These are phyloP conservation scores for Ambrosia hybrid DNA, from an alignment of 140 eudicot species.

Conservation along the genomic window DNA sequence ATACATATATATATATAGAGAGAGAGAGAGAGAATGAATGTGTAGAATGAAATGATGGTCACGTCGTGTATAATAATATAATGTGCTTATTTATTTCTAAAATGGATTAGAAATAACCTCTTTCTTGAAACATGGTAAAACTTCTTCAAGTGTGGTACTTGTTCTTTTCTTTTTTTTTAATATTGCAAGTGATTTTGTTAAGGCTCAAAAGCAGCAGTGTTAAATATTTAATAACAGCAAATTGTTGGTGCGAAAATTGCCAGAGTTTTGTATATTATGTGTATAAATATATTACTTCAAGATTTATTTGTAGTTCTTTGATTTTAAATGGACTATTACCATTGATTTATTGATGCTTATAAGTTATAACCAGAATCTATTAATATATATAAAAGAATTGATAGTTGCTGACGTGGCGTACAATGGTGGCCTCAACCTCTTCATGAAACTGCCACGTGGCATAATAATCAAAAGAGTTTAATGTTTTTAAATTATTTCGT, in stretches of 20 bases:
- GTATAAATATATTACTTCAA: no score
- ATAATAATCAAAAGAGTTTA: no score
- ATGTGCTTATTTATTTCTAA: not conserved
- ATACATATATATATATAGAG: not conserved
- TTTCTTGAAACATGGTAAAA: constrained; percentile 13
- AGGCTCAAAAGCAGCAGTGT: not conserved
- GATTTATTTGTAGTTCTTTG: not conserved
- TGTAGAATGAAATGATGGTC: constrained; percentile 53
- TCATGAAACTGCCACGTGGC: no score
- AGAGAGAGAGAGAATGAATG: not conserved
- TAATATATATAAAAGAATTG: no score
- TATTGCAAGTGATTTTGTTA: not conserved
- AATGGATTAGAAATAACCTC: not conserved
- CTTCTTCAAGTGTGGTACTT: constrained; percentile 20
- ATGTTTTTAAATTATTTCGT: no score
- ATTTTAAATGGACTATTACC: not conserved
- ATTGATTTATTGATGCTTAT: not conserved
- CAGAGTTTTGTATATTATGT: not conserved
- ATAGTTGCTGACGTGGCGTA: no score
- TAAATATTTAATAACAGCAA: not conserved
- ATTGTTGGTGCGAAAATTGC: not conserved
- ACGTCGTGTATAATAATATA: constrained; percentile 37
- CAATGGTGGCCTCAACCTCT: no score
- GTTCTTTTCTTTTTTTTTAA: not conserved
- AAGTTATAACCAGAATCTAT: no score